Evolutionary conservation across 108 stramenopile species (phyloP).

Genomic region (Cyclotella cryptica): DNA sequence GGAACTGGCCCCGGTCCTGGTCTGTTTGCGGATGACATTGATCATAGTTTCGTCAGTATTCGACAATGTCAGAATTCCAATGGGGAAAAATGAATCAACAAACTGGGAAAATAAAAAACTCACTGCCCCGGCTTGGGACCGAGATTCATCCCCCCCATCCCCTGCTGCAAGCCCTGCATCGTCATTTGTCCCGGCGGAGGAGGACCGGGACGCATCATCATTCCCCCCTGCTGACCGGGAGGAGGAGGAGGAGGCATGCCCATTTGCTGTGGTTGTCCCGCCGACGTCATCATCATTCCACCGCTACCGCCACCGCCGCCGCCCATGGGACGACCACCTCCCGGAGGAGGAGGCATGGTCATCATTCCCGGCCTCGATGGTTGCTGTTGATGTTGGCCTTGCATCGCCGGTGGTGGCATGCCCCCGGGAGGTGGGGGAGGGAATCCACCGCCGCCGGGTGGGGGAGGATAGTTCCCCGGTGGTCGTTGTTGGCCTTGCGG

Average conservation of each 20-base stretch:
- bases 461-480: slow-evolving; percentile 21
- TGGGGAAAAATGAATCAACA: neutral
- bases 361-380: neutral
- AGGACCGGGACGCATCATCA: slow-evolving; percentile 17
- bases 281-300: no score
- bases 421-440: no score
- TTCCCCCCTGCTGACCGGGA: neutral
- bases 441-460: neutral
- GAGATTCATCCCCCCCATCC: slow-evolving; percentile 25
- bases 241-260: slow-evolving; percentile 21
- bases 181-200: neutral
- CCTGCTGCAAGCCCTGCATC: slow-evolving; percentile 26
- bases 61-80: neutral
- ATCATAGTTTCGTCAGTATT: neutral
- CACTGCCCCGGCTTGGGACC: slow-evolving; percentile 28
- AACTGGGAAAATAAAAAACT: slow-evolving; percentile 9
- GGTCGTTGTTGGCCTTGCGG: slow-evolving; percentile 6
- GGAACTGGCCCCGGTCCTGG: neutral
- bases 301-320: no score
- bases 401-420: neutral
- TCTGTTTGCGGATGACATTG: neutral
- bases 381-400: slow-evolving; percentile 15
- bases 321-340: slow-evolving; percentile 6
- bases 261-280: neutral
- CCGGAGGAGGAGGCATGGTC: slow-evolving; percentile 19